Conservation (phyloP, 768 basidiomycete species). For the Amanita exitialis region DNA sequence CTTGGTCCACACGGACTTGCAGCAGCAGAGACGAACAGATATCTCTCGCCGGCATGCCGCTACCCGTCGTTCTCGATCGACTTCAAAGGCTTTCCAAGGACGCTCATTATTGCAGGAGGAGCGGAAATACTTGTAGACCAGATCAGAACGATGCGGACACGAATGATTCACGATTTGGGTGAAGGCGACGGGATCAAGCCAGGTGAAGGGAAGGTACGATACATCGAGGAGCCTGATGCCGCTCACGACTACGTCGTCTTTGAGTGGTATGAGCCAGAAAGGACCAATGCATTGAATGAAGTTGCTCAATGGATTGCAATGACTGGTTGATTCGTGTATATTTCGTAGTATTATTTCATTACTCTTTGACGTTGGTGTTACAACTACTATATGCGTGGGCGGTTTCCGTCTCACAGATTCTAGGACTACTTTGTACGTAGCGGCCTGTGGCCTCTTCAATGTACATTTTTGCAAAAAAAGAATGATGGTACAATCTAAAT, state of each 20-base stretch:
- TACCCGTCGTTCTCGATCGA: slow-evolving; percentile 15
- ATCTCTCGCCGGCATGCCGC: slow-evolving; percentile 38
- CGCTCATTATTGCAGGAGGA: slow-evolving; percentile 37
- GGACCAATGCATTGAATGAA: background rate
- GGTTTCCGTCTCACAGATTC: too few species aligned
- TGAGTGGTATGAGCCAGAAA: slow-evolving; percentile 30
- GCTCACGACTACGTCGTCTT: slow-evolving; percentile 19
- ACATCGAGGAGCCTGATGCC: slow-evolving; percentile 5
- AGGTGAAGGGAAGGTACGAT: slow-evolving; percentile 13
- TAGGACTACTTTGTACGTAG: too few species aligned
- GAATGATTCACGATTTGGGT: slow-evolving; percentile 33
- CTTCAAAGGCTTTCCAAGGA: slow-evolving; percentile 39
- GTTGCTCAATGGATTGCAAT: background rate
- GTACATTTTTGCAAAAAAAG: too few species aligned
- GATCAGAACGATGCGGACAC: slow-evolving; percentile 23
- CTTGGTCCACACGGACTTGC: slow-evolving; percentile 27
- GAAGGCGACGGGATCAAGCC: slow-evolving; percentile 14
- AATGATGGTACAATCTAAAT: too few species aligned
- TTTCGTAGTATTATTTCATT: too few species aligned
- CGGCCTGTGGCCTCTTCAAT: too few species aligned
- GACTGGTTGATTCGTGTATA: background rate
- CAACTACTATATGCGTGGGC: too few species aligned
- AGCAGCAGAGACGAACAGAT: slow-evolving; percentile 28
- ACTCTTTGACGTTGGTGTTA: too few species aligned
- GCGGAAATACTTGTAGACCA: slow-evolving; percentile 29